Conservation (phyloP, 1,284 basidiomycete genomes). For the Pascua guehoae region DNA sequence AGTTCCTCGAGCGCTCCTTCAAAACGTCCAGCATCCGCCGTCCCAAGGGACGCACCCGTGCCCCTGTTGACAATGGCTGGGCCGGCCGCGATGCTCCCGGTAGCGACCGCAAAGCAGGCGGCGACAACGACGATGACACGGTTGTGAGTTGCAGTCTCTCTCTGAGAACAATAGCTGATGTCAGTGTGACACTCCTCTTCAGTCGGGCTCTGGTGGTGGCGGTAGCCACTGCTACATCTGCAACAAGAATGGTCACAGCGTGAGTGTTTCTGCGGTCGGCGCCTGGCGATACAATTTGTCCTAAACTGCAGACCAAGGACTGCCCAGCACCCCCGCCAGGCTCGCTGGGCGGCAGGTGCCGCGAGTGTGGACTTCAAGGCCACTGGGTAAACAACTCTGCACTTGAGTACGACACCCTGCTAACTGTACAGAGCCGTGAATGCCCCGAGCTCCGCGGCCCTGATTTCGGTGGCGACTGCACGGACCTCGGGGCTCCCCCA, state of each 20-base stretch:
- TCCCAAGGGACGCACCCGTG: too few species aligned
- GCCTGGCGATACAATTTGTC: too few species aligned
- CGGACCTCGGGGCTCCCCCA: neutral
- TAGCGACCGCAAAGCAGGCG: neutral
- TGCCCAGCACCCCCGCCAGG: conserved; percentile 6
- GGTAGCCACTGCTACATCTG: conserved; percentile 22
- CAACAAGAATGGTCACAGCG: conserved; percentile 7
- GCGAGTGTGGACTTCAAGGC: conserved; percentile 6
- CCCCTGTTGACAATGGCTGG: conserved; percentile 12
- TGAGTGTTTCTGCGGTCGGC: neutral
- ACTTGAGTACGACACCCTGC: too few species aligned
- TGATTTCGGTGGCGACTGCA: neutral
- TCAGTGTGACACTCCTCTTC: neutral
- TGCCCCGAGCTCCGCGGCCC: conserved; percentile 1
- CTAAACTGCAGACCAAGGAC: too few species aligned
- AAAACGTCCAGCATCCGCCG: too few species aligned
- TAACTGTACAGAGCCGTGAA: neutral
- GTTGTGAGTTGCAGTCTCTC: neutral
- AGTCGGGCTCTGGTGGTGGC: conserved; percentile 2
- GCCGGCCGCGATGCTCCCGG: too few species aligned
- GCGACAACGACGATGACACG: neutral
- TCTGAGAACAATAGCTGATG: neutral
- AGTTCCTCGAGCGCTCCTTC: neutral
- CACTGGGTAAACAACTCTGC: conserved; percentile 1
- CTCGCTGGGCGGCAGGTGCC: conserved; percentile 10